Evolutionary conservation across 768 basidiomycete genomes (phyloP).

Genomic region (Pholiota molesta): DNA sequence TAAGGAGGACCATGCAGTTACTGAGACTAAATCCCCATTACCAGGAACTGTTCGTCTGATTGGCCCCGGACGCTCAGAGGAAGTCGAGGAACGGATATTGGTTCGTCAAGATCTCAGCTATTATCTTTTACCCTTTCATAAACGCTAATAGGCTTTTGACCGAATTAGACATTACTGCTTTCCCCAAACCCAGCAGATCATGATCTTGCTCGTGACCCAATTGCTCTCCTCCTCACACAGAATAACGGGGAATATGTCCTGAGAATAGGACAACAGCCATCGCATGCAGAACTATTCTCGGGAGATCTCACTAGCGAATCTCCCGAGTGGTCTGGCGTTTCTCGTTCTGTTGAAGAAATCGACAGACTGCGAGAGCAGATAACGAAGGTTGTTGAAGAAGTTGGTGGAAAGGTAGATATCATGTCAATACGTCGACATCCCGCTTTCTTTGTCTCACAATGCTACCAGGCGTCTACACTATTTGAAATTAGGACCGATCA

Average conservation of each 20-base stretch:
- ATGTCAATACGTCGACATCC: not conserved
- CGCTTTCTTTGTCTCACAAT: not conserved
- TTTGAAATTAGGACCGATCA: constrained; percentile 48
- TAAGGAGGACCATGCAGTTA: constrained; percentile 34
- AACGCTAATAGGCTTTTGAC: constrained; percentile 11
- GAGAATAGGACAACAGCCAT: constrained; percentile 70
- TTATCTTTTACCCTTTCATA: constrained; percentile 7
- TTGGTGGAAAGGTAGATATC: constrained; percentile 71
- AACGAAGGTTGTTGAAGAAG: constrained; percentile 62
- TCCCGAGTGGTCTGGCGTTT: constrained; percentile 57
- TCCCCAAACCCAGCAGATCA: constrained; percentile 44
- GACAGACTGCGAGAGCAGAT: constrained; percentile 47
- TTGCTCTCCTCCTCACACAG: constrained; percentile 70
- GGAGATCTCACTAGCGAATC: constrained; percentile 51
- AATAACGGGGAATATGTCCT: constrained; percentile 75
- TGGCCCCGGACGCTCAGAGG: constrained; percentile 31
- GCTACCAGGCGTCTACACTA: constrained; percentile 56
- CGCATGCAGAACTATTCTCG: constrained; percentile 55
- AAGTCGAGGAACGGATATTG: constrained; percentile 59
- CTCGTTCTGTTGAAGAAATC: constrained; percentile 55
- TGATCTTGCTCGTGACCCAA: constrained; percentile 60
- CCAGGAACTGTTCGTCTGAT: constrained; percentile 4
- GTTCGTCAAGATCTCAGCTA: constrained; percentile 32
- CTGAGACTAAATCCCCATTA: not conserved
- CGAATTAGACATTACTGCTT: constrained; percentile 45